A percentile compares a stretch with the other conserved stretches of the same genome.
Conservation (phyloP, 768 basidiomycete species). For the Gyrodon lividus region DNA sequence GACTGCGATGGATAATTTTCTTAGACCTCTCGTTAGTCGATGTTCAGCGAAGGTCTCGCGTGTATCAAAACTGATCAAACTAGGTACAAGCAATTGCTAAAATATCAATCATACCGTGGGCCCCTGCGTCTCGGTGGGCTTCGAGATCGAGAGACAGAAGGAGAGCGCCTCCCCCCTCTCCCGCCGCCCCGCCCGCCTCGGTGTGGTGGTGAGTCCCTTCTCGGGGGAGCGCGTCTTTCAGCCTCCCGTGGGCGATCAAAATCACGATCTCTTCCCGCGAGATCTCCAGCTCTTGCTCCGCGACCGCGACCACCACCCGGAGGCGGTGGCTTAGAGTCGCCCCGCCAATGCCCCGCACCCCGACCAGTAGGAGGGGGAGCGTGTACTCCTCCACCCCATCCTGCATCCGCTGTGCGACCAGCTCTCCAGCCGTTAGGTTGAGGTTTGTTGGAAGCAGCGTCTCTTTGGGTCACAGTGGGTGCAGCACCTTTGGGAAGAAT, state of each 20-base stretch:
- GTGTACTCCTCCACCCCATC: conserved; percentile 46
- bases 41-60: neutral
- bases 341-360: conserved; percentile 75
- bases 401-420: conserved; percentile 44
- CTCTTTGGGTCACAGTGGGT: conserved; percentile 45
- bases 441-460: conserved; percentile 38
- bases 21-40: neutral
- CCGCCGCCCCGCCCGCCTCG: conserved; percentile 44
- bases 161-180: conserved; percentile 40
- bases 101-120: conserved; percentile 32
- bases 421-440: conserved; percentile 36
- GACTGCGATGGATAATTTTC: neutral
- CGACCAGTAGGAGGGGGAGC: conserved; percentile 39
- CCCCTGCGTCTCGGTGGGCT: conserved; percentile 41
- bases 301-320: conserved; percentile 43
- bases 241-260: conserved; percentile 39
- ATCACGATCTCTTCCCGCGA: conserved; percentile 37
- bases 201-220: conserved; percentile 49
- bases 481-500: conserved; percentile 64
- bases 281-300: conserved; percentile 36
- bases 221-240: conserved; percentile 50
- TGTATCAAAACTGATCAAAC: neutral
- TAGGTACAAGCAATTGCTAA: conserved; percentile 5
- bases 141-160: conserved; percentile 38
- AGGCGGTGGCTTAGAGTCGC: conserved; percentile 55